A percentile compares a stretch with the other conserved stretches of the same genome.
phyloP scores from a whole-genome alignment of 768 basidiomycete genomes.

The Leccinum incarnatum region DNA sequence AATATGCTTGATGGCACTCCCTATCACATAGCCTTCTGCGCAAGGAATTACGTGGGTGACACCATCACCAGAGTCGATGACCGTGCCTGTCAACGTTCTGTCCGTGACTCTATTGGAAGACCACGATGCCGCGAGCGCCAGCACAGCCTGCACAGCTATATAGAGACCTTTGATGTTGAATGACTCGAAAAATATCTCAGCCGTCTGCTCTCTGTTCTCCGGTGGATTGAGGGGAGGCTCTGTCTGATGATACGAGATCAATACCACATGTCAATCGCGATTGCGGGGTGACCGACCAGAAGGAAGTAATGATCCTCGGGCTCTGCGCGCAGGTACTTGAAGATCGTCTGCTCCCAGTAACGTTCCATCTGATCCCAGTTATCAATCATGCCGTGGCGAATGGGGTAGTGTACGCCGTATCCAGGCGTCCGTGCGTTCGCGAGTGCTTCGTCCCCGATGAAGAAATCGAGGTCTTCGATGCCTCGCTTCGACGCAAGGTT shows the following conservation, averaged over 20 bases:
- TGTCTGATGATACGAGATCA: constrained; percentile 55
- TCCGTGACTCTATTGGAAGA: constrained; percentile 85
- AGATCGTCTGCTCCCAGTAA: constrained; percentile 99
- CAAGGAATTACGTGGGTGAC: constrained; percentile 97
- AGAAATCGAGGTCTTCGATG: constrained; percentile 98
- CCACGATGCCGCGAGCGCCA: constrained; percentile 98
- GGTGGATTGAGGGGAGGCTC: constrained; percentile 98
- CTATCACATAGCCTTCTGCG: constrained; percentile 98
- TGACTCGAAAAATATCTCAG: constrained; percentile 99
- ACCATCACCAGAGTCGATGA: constrained; percentile 98
- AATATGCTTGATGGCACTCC: constrained; percentile 97
- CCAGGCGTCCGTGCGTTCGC: constrained; percentile 93
- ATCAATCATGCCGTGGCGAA: constrained; percentile 95
- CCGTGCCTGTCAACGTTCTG: constrained; percentile 92
- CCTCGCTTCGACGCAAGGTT: constrained; percentile 95
- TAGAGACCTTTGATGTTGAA: constrained; percentile 99
- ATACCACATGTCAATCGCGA: background rate
- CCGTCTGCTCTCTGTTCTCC: constrained; percentile 98
- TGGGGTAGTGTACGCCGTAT: constrained; percentile 94
- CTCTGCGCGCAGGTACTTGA: constrained; percentile 98
- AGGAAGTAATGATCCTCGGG: constrained; percentile 99
- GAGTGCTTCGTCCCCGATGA: constrained; percentile 97
- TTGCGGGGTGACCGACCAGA: constrained; percentile 56
- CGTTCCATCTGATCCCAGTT: constrained; percentile 99
- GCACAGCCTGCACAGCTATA: constrained; percentile 97